A percentile compares a stretch with the other conserved stretches of the same genome.
phyloP scores from a whole-genome alignment of 768 basidiomycete species.

The Sporobolomyces roseus region DNA sequence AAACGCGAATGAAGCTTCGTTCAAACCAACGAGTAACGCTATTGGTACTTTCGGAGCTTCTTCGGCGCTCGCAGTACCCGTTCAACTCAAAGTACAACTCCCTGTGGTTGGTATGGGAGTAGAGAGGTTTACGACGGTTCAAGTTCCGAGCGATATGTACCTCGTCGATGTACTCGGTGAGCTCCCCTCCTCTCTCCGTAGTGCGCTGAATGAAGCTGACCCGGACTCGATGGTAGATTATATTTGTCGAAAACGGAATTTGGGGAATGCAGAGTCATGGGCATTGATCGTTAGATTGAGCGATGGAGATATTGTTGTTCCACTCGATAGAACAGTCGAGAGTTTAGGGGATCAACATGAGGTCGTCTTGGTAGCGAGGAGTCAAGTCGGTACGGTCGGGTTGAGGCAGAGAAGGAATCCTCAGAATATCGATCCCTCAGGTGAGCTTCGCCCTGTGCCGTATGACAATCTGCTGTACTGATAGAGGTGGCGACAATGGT shows the following conservation, averaged over 20 bases:
- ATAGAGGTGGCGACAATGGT: background rate
- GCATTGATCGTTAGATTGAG: constrained; percentile 64
- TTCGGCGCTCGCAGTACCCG: constrained; percentile 6
- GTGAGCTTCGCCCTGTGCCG: constrained; percentile 50
- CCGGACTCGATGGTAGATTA: too few species aligned
- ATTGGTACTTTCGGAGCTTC: constrained; percentile 11
- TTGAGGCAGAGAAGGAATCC: constrained; percentile 6
- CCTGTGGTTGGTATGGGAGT: constrained; percentile 8
- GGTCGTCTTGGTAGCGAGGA: constrained; percentile 7
- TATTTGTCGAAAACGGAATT: constrained; percentile 56
- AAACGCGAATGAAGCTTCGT: background rate
- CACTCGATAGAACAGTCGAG: constrained; percentile 92
- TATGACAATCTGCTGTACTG: background rate
- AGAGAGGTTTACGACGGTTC: constrained; percentile 24
- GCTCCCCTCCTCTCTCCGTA: too few species aligned
- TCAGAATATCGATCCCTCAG: constrained; percentile 85
- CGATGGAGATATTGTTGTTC: constrained; percentile 70
- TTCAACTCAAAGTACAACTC: constrained; percentile 13
- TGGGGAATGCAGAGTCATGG: constrained; percentile 69
- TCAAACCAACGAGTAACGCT: constrained; percentile 7
- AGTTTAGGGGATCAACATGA: constrained; percentile 14
- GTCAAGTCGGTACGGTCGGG: constrained; percentile 13
- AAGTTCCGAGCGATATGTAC: constrained; percentile 65
- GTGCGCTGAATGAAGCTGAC: too few species aligned
- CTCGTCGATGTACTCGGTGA: constrained; percentile 42